Conservation (phyloP, 305 asterid genomes). For the Solanum hybrid region DNA sequence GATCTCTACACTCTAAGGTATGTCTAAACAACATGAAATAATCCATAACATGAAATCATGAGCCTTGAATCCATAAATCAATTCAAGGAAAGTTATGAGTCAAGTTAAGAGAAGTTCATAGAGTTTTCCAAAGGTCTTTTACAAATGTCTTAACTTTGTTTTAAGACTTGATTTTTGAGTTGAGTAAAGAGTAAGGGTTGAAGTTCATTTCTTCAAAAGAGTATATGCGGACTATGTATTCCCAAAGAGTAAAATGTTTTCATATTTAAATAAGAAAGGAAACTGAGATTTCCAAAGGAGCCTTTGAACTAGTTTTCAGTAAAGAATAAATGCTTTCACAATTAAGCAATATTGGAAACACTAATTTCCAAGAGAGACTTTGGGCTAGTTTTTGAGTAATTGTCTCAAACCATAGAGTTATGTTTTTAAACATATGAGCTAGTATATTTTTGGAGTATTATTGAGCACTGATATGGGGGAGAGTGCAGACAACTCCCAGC, state of each 20-base stretch:
- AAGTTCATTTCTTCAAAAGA: not conserved
- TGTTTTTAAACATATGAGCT: not conserved
- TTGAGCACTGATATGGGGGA: not conserved
- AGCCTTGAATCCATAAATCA: not conserved
- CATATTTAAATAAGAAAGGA: not conserved
- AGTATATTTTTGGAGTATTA: not conserved
- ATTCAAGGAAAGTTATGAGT: not conserved
- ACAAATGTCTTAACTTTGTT: not conserved
- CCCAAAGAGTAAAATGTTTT: not conserved
- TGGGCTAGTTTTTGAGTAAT: not conserved
- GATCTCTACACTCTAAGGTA: not conserved
- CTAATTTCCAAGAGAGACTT: not conserved
- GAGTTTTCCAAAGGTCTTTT: not conserved
- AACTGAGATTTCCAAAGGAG: not conserved
- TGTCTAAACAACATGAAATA: not conserved
- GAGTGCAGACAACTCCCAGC: not conserved
- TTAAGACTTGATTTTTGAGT: not conserved
- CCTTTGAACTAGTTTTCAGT: not conserved
- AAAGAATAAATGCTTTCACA: not conserved
- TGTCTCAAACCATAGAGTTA: too few relatives aligned
- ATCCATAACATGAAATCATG: not conserved
- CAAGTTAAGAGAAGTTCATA: not conserved
- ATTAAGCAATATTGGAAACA: not conserved
- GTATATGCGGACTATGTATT: not conserved
- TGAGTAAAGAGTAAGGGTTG: not conserved